phyloP scores from a whole-genome alignment of 179 eudicot species.

The Actinidia arguta region DNA sequence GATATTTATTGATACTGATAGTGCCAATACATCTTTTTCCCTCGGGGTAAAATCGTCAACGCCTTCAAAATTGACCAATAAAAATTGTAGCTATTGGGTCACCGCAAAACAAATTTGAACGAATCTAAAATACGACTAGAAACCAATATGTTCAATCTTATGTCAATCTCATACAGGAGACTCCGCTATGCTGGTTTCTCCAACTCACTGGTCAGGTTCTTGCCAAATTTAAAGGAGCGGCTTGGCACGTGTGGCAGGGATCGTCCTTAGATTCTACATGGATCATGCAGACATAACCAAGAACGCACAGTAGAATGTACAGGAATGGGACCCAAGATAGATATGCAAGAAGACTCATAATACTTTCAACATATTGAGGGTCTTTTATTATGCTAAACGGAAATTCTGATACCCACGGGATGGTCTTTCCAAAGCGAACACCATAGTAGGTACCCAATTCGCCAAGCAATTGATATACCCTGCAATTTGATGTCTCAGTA shows the following conservation, averaged over 20 bases:
- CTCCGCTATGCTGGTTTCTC: neutral
- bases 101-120: neutral
- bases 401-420: constrained; percentile 96
- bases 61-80: too few species aligned
- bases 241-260: constrained; percentile 82
- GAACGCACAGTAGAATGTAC: constrained; percentile 78
- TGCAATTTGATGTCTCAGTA: constrained; percentile 33
- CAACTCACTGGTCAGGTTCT: constrained; percentile 2
- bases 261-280: constrained; percentile 81
- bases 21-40: neutral
- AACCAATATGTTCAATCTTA: neutral
- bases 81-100: neutral
- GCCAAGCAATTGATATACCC: constrained; percentile 97
- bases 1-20: neutral
- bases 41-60: neutral
- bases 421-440: constrained; percentile 84
- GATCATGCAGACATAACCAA: constrained; percentile 87
- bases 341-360: constrained; percentile 91
- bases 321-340: constrained; percentile 85
- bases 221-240: constrained; percentile 47
- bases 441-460: constrained; percentile 97
- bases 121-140: neutral
- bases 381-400: constrained; percentile 90
- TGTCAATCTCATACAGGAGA: neutral
- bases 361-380: constrained; percentile 97